Conservation (phyloP, 495 filamentous ascomycete genomes). For the Apodospora peruviana region DNA sequence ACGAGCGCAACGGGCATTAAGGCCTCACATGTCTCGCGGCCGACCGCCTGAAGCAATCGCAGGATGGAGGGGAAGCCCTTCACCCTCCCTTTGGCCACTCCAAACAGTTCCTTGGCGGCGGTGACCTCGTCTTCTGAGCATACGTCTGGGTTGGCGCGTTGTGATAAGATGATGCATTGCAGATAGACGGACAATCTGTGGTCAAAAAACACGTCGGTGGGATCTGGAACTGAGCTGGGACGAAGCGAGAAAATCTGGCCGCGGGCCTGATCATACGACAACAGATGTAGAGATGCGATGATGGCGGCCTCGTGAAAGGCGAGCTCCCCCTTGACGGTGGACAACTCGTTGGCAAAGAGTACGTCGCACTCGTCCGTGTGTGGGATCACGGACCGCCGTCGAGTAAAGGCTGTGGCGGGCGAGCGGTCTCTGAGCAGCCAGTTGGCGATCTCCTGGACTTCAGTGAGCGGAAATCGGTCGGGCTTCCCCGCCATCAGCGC, state of each 20-base stretch:
- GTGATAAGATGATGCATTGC: conserved; percentile 6
- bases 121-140: conserved; percentile 9
- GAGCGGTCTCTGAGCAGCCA: conserved; percentile 3
- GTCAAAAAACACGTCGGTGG: conserved; percentile 7
- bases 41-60: conserved; percentile 3
- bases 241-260: conserved; percentile 6
- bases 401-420: background rate
- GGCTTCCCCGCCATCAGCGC: background rate
- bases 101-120: conserved; percentile 9
- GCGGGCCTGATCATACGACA: conserved; percentile 8
- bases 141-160: background rate
- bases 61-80: conserved; percentile 10
- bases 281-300: conserved; percentile 7
- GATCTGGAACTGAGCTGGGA: background rate
- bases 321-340: conserved; percentile 4
- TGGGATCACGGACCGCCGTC: background rate
- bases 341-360: conserved; percentile 9
- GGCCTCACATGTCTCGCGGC: background rate
- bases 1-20: conserved; percentile 3
- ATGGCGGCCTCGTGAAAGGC: conserved; percentile 10
- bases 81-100: background rate
- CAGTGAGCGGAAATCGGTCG: conserved; percentile 5
- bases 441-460: conserved; percentile 4
- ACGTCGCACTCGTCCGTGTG: conserved; percentile 6
- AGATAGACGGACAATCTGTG: conserved; percentile 5